Evolutionary conservation across 306 rosid genomes (phyloP), one percentile per base, ranked within the genome.

Genomic region (Mimosa pudica): DNA sequence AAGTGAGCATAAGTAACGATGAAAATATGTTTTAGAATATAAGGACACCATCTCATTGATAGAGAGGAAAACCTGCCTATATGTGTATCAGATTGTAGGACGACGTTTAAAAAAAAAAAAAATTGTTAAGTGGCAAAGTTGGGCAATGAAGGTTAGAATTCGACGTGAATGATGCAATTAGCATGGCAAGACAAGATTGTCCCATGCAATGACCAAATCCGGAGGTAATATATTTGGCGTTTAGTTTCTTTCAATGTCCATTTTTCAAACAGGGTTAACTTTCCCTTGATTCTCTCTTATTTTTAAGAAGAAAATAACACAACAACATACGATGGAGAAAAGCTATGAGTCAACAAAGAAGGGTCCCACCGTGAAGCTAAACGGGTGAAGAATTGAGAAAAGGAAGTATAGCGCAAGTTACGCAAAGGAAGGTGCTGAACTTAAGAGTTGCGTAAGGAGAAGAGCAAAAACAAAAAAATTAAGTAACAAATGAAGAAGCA

Each of bases 381-480:
- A 10, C 44, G 73, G 74, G 60, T 54, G 30, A 80, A 80, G 58
- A 45, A 42, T 71, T 73, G 79, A 32, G 33, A 51, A 81, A 55
- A 66, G 41, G 74, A 74, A 80, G 88, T 79, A 83, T 71, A 84
- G 82, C 86, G 84, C 82, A 89, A 87, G 91, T 91, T 73, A 91
- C 90, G 89, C 83, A 68, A 81, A 82, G 55, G 63, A 69, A 51
- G 57, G 41, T 20, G 10, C 5, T 45, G 74, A 70, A 70, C 36
- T 44, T 68, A 17, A 7, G 38, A 10, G 10, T 70, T 45, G 35
- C 41, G 74, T 46, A 46, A 46, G 30, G 33, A 46, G 55, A 11
- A 70, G 18, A 66, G 16, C 48, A 41, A 16, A 36, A 38, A 46
- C 42, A 11, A 70, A 3, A 48, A 48, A 48, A 48, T 9, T 41